Evolutionary conservation across 108 stramenopile species (phyloP), one percentile per base, ranked within the genome.

Genomic region (Licmophora abbreviata): DNA sequence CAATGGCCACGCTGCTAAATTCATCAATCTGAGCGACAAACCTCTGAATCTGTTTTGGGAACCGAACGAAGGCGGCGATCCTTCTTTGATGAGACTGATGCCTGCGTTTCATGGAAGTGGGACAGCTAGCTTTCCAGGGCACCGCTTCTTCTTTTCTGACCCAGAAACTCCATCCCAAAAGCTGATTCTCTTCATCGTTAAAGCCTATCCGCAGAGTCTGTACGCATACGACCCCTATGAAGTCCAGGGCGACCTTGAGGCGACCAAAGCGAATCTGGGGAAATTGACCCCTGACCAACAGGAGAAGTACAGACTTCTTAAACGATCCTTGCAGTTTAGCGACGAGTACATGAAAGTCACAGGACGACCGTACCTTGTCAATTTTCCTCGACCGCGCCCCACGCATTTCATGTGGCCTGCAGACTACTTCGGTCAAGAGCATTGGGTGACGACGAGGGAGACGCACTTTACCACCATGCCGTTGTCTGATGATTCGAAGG

Each of bases 361-460:
- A 36, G 64, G 81, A 9, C 63, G 81, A 36, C 66, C 68, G 14
- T 77, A 71, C 67, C 47, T 77, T 28, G 63, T 59, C 0, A 57
- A 54, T 14, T 67, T 70, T 47, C 66, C 74, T 1, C 61, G 82
- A 12, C 40, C 17, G 12, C 64, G 56, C 17, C 73, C 81, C 7
- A 56, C 21, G 9, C 82, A 87, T 64, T 74, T 74, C 54, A 64
- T 91, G 32, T 91, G 83, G 85, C 55, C 52, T 25, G 73, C 88
- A 6, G 76, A 79, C 33, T 78, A 87, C 49, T 87, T 85, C 56
- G 83, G 84, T 10, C 89, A 91, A 48, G 64, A 79, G 30, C 89
- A 91, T 53, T 84, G 82, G 82, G 83, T 88, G 3, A 66, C 69
- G 0, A 81, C 85, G 23, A 44, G 42, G 4, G 86, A 92, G 49